A percentile compares a stretch with the other conserved stretches of the same genome.
These are phyloP conservation scores for Pseudopediastrum boryanum DNA, from an alignment of 139 green algal genomes.

Conservation along the genomic window DNA sequence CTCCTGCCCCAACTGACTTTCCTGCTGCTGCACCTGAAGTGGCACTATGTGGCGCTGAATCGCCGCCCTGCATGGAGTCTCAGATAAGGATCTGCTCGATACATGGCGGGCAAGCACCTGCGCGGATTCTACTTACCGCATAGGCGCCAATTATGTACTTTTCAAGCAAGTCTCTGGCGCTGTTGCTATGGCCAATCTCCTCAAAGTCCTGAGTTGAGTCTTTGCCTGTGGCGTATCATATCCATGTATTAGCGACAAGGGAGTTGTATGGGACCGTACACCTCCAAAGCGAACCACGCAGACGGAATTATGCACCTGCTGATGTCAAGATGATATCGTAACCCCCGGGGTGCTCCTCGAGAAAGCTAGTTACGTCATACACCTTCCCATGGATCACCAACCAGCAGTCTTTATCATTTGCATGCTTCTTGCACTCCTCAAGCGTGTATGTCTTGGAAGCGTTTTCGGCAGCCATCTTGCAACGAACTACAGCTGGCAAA, in stretches of 20 bases:
- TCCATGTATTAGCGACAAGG: not conserved
- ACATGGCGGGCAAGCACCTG: not conserved
- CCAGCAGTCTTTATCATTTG: constrained; percentile 82
- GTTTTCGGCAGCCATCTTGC: not conserved
- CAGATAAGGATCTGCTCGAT: not conserved
- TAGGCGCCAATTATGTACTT: constrained; percentile 81
- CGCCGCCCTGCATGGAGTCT: constrained; percentile 48
- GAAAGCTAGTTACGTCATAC: constrained; percentile 86
- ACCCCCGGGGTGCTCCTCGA: constrained; percentile 88
- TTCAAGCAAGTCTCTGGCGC: constrained; percentile 75
- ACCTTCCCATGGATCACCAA: constrained; percentile 85
- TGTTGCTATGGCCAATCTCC: constrained; percentile 90
- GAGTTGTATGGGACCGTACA: not conserved
- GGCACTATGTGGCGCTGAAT: constrained; percentile 37
- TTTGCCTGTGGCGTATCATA: constrained; percentile 61
- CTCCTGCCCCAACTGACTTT: not conserved
- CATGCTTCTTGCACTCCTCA: constrained; percentile 73
- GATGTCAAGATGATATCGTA: constrained; percentile 77
- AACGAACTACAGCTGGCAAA: too few relatives aligned
- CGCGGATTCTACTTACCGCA: constrained; percentile 51
- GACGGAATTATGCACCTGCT: constrained; percentile 50
- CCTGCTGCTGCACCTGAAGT: constrained; percentile 15
- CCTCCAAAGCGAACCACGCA: not conserved
- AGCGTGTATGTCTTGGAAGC: constrained; percentile 44
- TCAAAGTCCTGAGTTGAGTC: constrained; percentile 90